Base-by-base conservation (phyloP, 2,329 filamentous ascomycete species). In the Phialophora tarda region DNA sequence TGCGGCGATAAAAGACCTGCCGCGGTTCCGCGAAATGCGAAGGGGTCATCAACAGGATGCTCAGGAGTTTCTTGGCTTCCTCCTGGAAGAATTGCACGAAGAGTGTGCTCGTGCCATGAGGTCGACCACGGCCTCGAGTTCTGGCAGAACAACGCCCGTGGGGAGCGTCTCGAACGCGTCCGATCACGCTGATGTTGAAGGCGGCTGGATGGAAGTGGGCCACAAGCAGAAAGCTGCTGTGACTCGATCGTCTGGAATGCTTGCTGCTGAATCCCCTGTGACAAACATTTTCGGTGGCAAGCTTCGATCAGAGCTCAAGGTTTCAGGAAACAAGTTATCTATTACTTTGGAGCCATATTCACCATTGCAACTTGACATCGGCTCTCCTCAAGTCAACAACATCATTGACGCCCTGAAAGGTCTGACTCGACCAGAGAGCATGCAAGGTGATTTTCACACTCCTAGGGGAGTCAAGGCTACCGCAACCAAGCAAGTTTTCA, bases 11-110 rank as follows among this genome's bases (percentile, higher is more conserved):
- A 88, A 91, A 73, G 88, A 91, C 73, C 84, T 97, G 64, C 90
- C 93, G 51, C 88, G 93, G 61, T 99, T 99, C 78, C 89, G 91
- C 26, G 91, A 90, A 75, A 97, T 99, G 93, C 89, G 91, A 76
- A 91, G 93, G 67, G 95, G 95, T 17, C 94, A 97, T 73, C 95
- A 99, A 77, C 94, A 99, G 82, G 95, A 99, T 80, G 95, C 95
- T 0, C 93, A 99, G 76, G 95, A 99, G 75, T 99, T 99, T 72
- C 82, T 99, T 26, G 94, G 93, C 0, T 96, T 98, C 77, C 83
- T 99, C 38, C 84, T 99, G 3, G 93, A 97, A 74, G 92, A 92
- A 56, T 86, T 99, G 38, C 93, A 97, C 73, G 93, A 98, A 71
- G 95, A 99, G 78, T 97, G 93, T 76, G 87, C 88, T 17, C 85